A percentile compares a stretch with the other conserved stretches of the same genome.
These are phyloP conservation scores for Arthroderma uncinatum DNA, from an alignment of 2,329 filamentous ascomycete species.

Conservation along the genomic window DNA sequence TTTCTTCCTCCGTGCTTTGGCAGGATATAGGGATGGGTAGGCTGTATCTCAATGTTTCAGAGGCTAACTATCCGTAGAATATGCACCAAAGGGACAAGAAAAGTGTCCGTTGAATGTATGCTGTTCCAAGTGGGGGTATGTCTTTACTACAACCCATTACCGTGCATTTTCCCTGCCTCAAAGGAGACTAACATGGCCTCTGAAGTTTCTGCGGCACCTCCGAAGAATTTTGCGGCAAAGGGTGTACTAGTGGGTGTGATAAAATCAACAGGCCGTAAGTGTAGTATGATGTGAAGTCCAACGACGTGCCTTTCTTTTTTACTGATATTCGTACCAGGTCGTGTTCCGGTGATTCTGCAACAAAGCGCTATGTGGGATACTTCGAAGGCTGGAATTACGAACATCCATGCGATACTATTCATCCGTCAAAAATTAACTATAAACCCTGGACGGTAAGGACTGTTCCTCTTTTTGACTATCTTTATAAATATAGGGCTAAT, in stretches of 20 bases:
- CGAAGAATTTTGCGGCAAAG: not conserved
- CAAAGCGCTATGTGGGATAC: conserved; percentile 24
- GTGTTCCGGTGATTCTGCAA: conserved; percentile 4
- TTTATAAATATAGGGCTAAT: not conserved
- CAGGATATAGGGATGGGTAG: not conserved
- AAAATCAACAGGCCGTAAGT: conserved; percentile 7
- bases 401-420: conserved; percentile 6
- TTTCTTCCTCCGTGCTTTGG: not conserved
- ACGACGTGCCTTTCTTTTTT: not conserved
- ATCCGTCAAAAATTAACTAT: conserved; percentile 9
- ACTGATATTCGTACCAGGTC: conserved; percentile 6
- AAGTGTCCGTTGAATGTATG: conserved; percentile 31
- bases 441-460: conserved; percentile 8
- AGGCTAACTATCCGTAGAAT: conserved; percentile 3
- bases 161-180: not conserved
- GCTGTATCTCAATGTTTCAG: not conserved
- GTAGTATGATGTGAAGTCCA: not conserved
- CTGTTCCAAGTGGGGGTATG: conserved; percentile 23
- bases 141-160: not conserved
- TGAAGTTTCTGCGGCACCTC: conserved; percentile 9
- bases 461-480: not conserved
- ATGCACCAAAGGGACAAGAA: not conserved
- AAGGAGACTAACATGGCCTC: not conserved
- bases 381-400: conserved; percentile 26
- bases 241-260: conserved; percentile 5